phyloP scores from a whole-genome alignment of 2,329 filamentous ascomycete species.

The Seiridium cupressi region DNA sequence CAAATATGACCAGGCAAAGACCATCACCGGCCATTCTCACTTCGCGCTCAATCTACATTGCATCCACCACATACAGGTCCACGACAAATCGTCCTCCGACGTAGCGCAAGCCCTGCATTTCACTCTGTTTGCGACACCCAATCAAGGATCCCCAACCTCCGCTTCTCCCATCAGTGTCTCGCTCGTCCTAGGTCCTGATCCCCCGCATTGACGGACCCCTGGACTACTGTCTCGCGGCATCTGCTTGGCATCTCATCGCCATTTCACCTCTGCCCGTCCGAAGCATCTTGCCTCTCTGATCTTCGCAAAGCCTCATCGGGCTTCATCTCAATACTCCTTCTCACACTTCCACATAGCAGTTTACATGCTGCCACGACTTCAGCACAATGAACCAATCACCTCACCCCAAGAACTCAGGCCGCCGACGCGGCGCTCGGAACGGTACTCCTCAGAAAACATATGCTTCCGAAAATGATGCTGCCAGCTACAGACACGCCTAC shows the following conservation, averaged over 20 bases:
- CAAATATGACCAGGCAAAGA: slow-evolving; percentile 21
- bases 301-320: neutral
- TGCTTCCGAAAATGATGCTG: slow-evolving; percentile 56
- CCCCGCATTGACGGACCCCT: slow-evolving; percentile 4
- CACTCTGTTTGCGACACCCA: neutral
- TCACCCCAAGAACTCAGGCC: slow-evolving; percentile 31
- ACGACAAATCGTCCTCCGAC: slow-evolving; percentile 14
- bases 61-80: slow-evolving; percentile 7
- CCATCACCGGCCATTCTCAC: slow-evolving; percentile 7
- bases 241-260: neutral
- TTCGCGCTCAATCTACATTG: slow-evolving; percentile 7
- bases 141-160: neutral
- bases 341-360: neutral
- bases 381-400: slow-evolving; percentile 31
- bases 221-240: neutral
- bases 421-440: slow-evolving; percentile 39
- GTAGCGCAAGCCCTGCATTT: slow-evolving; percentile 6
- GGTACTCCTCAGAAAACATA: slow-evolving; percentile 50
- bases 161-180: neutral
- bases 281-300: neutral
- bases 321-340: neutral
- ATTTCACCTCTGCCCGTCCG: neutral
- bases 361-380: slow-evolving; percentile 23
- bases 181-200: neutral
- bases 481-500: slow-evolving; percentile 30